Evolutionary conservation across 176 grass and related monocot species (phyloP), one percentile per base, ranked within the genome.

Genomic region (Carex parvula): DNA sequence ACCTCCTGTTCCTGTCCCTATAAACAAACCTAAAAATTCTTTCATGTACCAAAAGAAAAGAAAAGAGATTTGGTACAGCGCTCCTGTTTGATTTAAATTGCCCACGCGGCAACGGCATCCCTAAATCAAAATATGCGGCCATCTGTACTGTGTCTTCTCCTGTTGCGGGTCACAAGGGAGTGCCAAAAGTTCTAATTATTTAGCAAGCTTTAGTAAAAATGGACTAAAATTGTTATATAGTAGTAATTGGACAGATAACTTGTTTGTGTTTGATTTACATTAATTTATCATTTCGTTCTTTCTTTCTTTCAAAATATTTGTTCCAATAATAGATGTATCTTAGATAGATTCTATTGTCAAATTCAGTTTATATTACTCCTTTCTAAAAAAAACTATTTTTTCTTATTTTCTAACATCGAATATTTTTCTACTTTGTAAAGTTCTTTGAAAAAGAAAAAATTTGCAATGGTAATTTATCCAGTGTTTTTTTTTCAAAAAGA

Each of bases 81-180:
- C 58, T 81, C 58, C 79, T 42, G 16, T 62, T 64, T 61, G 79
- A 64, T 81, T 81, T 81, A 58, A 81, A 81, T 81, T 63, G 6
- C 30, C 13, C 48, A 55, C 58, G 17, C 32, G 79, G 79, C 35
- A 39, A 4, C 32, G 79, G 79, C 35, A 39, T 64, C 46, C 2
- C 10, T 6, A 44, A 61, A 44, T 7, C 29, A 60, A 41, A 41
- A 37, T 46, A 81, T 81, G 60, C 8, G 60, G 55, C 29, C 17
- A 42, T 7, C 6, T 64, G n/a, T 64, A 42, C 0, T 26, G 22
- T 17, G 18, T 42, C 32, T 44, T 46, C n/a, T 74, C 79, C 58
- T 24, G 58, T 63, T 35, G 58, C 58, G 79, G 35, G 67, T 70
- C 35, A 70, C 9, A 9, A 16, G 5, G 0, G 21, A 0, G 70